These are phyloP conservation scores for Colletotrichum horii DNA, from an alignment of 2,329 filamentous ascomycete genomes.

Conservation along the genomic window DNA sequence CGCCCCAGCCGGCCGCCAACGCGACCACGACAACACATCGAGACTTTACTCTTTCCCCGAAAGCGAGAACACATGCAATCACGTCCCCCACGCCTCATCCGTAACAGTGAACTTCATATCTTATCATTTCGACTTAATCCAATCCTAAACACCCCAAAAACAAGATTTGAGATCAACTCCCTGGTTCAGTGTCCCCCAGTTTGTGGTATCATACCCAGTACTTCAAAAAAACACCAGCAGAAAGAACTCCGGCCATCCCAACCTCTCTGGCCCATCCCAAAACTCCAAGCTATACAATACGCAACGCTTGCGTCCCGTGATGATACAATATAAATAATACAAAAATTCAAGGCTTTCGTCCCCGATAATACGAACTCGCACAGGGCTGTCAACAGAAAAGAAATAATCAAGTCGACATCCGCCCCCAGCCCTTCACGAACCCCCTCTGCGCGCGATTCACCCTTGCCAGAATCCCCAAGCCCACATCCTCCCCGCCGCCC, in stretches of 20 bases:
- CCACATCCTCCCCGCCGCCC: conserved; percentile 23
- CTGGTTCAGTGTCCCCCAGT: background rate
- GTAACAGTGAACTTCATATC: background rate
- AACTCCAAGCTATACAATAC: conserved; percentile 7
- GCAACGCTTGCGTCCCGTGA: background rate
- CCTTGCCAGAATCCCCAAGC: conserved; percentile 20
- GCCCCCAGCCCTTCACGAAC: conserved; percentile 11
- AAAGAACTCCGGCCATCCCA: background rate
- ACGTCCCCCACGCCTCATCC: background rate
- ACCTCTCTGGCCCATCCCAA: background rate
- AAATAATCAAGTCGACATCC: background rate
- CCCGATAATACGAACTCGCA: no score
- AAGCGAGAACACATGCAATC: background rate
- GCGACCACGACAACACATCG: background rate
- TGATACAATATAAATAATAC: background rate
- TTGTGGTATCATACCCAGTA: conserved; percentile 19
- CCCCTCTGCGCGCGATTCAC: conserved; percentile 19
- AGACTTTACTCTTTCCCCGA: background rate
- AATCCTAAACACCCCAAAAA: background rate
- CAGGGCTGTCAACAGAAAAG: no score
- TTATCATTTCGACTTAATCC: background rate
- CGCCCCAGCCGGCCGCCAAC: background rate
- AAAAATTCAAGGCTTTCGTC: no score
- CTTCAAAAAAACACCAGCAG: background rate
- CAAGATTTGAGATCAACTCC: background rate